Evolutionary conservation across 306 rosid species (phyloP).

Genomic region (Quercus alba): DNA sequence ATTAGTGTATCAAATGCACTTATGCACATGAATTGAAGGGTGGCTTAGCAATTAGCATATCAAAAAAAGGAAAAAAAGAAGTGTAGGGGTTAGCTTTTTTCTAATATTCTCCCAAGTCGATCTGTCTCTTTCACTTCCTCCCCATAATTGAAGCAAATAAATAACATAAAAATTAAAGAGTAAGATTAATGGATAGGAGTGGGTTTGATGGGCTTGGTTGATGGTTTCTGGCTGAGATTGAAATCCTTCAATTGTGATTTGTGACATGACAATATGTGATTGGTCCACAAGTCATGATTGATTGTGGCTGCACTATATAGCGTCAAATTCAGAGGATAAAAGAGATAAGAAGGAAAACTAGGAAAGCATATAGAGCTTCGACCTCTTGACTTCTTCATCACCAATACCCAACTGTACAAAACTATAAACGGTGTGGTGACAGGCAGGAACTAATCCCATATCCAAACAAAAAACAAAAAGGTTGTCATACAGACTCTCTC

Average conservation of each 20-base stretch:
- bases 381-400: constrained; percentile 25
- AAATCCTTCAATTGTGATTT: not conserved
- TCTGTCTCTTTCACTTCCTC: not conserved
- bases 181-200: not conserved
- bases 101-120: not conserved
- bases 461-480: constrained; percentile 3
- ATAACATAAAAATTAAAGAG: not conserved
- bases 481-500: not conserved
- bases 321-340: not conserved
- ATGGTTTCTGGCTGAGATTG: not conserved
- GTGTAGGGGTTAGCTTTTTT: not conserved
- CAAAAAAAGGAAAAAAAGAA: no score
- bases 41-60: not conserved
- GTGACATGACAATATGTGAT: not conserved
- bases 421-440: constrained; percentile 16
- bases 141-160: not conserved
- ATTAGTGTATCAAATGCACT: not conserved
- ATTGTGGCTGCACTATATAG: not conserved
- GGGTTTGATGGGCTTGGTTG: not conserved
- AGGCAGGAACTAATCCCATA: constrained; percentile 19
- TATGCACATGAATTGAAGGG: not conserved
- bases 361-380: not conserved
- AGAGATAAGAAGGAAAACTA: not conserved
- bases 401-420: constrained; percentile 18
- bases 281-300: not conserved